A percentile compares a stretch with the other conserved stretches of the same genome.
Evolutionary conservation across 1,284 basidiomycete genomes (phyloP).

Genomic region (Rhodotorula sp.): DNA sequence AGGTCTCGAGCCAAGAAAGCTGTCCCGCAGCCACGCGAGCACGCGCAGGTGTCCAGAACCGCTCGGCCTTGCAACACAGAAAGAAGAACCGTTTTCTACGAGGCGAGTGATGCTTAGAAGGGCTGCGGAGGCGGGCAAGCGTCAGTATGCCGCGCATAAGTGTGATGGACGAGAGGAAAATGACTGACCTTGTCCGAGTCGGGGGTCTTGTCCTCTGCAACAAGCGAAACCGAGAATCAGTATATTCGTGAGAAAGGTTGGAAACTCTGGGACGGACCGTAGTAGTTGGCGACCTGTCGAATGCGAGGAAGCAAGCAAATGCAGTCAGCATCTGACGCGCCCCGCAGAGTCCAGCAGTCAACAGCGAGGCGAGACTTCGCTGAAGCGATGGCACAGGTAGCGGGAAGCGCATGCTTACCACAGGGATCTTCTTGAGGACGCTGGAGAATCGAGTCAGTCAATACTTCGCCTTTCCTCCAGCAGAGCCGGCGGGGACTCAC

Average conservation of each 20-base stretch:
- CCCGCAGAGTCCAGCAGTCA: not conserved
- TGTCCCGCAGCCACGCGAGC: too few relatives aligned
- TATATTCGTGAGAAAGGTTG: too few relatives aligned
- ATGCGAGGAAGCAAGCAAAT: not conserved
- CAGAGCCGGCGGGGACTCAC: slow-evolving; percentile 11
- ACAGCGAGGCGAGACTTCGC: not conserved
- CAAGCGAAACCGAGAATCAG: too few relatives aligned
- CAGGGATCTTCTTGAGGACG: not conserved
- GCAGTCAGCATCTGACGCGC: not conserved
- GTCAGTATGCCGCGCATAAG: slow-evolving; percentile 1
- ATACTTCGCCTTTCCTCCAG: not conserved
- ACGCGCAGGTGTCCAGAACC: too few relatives aligned
- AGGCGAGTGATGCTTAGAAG: too few relatives aligned
- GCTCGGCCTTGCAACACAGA: too few relatives aligned
- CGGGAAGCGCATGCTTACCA: not conserved
- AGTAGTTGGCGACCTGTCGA: slow-evolving; percentile 7
- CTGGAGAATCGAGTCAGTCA: not conserved
- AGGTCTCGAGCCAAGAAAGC: too few relatives aligned
- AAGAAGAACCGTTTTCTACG: too few relatives aligned
- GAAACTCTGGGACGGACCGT: not conserved
- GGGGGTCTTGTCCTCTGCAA: slow-evolving; percentile 7
- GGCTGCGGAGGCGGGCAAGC: too few relatives aligned
- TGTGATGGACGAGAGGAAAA: not conserved
- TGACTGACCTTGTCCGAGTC: slow-evolving; percentile 23
- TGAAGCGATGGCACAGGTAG: not conserved